Evolutionary conservation across 768 basidiomycete species (phyloP), one percentile per base, ranked within the genome.

Genomic region (Lactarius vividus): DNA sequence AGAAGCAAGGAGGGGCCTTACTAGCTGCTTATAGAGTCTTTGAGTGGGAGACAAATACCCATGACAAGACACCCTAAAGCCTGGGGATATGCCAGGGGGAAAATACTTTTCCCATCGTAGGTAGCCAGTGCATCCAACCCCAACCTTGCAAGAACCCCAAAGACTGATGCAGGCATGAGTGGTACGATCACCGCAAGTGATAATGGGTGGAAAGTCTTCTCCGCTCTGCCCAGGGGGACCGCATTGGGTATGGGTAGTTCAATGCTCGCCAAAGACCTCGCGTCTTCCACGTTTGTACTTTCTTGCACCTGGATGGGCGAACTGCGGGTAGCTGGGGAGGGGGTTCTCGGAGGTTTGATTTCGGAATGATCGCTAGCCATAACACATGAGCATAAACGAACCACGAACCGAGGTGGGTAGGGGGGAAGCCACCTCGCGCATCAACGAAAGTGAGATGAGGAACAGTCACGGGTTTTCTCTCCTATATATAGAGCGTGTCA

Each of bases 21-120:
- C 94, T 90, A 87, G 72, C 80, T 77, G 55, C 86, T 85, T 15
- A 99, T 80, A 9, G 88, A 84, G 58, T 86, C 84, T 75, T 89
- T 94, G 72, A 90, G 73, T 20, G 82, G 84, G 23, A 94, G 72
- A 9, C 82, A 83, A 60, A 92, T 77, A 2, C 97, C 97, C 95
- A 99, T 98, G 33, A 96, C 78, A 61, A 94, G 79, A 77, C 96
- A 98, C 20, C 97, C 97, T 0, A 88, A 78, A 0, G 87, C 90
- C 75, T 99, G 96, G 0, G 86, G 82, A 79, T 95, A 98, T 4
- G 88, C 85, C 28, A 98, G 78, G 2, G 91, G 81, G 73, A 95
- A 98, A 6, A 98, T 86, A 69, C 85, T 83, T 53, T 82, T 75
- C 1, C 91, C 92, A 42, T 88, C 81, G 71, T 93, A 98, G 0